These are phyloP conservation scores for Moniliophthora roreri DNA, from an alignment of 1,284 basidiomycete genomes.

Conservation along the genomic window DNA sequence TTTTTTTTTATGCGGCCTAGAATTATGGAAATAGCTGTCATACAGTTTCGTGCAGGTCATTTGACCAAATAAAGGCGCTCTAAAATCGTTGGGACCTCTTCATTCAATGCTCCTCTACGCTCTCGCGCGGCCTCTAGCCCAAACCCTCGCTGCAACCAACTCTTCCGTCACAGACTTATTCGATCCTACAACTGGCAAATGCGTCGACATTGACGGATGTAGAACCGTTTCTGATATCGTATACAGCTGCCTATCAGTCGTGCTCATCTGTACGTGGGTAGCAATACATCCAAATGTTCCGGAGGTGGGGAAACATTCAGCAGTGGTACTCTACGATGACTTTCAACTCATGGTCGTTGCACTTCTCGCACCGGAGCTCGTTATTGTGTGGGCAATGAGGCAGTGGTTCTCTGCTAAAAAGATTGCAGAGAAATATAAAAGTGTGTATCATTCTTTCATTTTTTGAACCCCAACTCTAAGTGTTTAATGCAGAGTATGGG, in stretches of 20 bases:
- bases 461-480: not conserved
- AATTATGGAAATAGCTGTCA: too few species aligned
- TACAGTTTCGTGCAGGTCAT: too few species aligned
- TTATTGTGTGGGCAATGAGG: conserved; percentile 24
- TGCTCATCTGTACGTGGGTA: conserved; percentile 34
- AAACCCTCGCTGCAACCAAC: too few species aligned
- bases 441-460: not conserved
- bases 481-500: not conserved
- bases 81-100: too few species aligned
- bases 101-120: too few species aligned
- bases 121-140: too few species aligned
- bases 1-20: too few species aligned
- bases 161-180: not conserved
- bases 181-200: not conserved
- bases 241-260: conserved; percentile 28
- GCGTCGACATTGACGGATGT: not conserved
- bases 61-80: too few species aligned
- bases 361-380: conserved; percentile 24
- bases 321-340: conserved; percentile 4
- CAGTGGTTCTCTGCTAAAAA: conserved; percentile 24
- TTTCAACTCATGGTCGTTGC: conserved; percentile 20
- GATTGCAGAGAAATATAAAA: conserved; percentile 13
- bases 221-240: conserved; percentile 17
- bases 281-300: conserved; percentile 35
- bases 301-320: not conserved